Percentiles rank a stretch among this genome's conserved stretches.
Evolutionary conservation across 164 flowering plant species (phyloP).

Genomic region (Vitis amurensis): DNA sequence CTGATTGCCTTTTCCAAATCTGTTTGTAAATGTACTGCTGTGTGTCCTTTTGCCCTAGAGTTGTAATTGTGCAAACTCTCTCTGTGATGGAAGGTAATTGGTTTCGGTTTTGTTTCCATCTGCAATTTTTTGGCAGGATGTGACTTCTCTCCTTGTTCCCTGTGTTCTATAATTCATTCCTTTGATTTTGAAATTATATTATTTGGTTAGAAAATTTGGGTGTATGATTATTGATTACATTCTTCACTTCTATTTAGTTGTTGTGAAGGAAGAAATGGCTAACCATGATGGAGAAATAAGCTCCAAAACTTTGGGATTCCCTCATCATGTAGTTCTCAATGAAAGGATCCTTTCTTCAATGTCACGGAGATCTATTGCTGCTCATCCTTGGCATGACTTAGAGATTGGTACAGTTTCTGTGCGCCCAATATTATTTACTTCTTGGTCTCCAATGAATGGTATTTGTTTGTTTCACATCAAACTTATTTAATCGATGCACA

Average conservation of each 20-base stretch:
- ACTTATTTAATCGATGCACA: no score
- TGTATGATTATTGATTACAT: neutral
- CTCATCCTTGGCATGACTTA: slow-evolving; percentile 98
- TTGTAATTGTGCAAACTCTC: no score
- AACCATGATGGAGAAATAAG: slow-evolving; percentile 37
- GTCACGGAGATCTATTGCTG: slow-evolving; percentile 80
- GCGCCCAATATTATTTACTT: no score
- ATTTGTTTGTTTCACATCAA: neutral
- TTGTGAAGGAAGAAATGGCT: slow-evolving; percentile 41
- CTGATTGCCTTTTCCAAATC: no score
- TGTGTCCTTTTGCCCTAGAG: no score
- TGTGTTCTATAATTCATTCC: no score
- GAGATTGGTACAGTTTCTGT: slow-evolving; percentile 62
- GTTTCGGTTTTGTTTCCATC: no score
- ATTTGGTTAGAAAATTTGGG: neutral
- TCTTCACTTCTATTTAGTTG: neutral
- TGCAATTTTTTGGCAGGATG: no score
- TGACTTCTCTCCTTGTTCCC: no score
- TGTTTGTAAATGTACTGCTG: no score
- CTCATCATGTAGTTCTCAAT: slow-evolving; percentile 49
- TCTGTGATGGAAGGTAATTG: no score
- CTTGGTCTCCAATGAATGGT: neutral
- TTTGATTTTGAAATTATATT: no score
- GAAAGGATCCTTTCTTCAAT: slow-evolving; percentile 82
- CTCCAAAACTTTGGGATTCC: slow-evolving; percentile 16